Base-by-base conservation (phyloP, 768 basidiomycete genomes). In the Agrocybe praecox region DNA sequence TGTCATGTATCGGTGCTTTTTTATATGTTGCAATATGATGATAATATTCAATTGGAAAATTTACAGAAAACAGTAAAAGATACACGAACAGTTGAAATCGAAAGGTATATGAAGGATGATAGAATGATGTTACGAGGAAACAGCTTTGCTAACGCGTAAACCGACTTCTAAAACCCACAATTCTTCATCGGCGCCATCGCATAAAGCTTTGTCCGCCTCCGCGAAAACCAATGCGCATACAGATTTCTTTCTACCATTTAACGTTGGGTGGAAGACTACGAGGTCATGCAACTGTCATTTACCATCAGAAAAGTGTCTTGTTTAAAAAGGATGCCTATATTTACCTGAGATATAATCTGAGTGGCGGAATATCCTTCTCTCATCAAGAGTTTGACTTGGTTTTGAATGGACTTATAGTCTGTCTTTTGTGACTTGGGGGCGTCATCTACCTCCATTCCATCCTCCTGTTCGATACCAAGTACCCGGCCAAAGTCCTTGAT, bases 101-200 rank as follows among this genome's bases (percentile, higher is more conserved):
- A 42, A 53, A 26, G 46, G 42, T 48, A 40, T 22, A 48, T 17
- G 15, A 12, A 18, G 50, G 49, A 21, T 6, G 17, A 43, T 10
- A 29, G 9, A 9, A 29, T 4, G 26, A 29, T 7, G 26, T 54
- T 58, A 73, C 32, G 63, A 65, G 17, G 69, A 68, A n/a, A 90
- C 65, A 14, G 83, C 82, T 67, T 89, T 92, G 67, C 89, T 80
- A 15, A 96, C 77, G 21, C 84, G 80, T 50, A 97, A 71, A n/a
- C 86, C 94, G 32, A 94, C 88, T 66, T 97, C 92, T 14, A 99
- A 74, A 29, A 92, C 84, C 88, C 96, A 97, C 21, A 99, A 75
- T 70, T 98, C 97, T 72, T 99, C 97, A 65, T 99, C 97, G 15
- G 92, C 95, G 0, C 97, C 97, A 60, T 98, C 96, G 62, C 91